Conservation (phyloP, 495 filamentous ascomycete species). For the Hypoxylon fuscum region DNA sequence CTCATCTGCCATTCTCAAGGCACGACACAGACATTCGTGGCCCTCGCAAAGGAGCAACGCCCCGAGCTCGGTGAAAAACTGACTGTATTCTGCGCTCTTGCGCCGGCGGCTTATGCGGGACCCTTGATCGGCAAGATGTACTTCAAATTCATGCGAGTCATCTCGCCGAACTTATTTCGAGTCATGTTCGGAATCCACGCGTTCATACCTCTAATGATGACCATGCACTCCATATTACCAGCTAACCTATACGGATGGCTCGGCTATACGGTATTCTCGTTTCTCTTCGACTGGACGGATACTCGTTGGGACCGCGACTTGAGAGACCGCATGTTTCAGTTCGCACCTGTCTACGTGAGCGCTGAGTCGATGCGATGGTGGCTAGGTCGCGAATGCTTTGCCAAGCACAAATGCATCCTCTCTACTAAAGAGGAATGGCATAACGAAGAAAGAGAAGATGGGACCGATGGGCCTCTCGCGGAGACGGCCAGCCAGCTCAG, state of each 20-base stretch:
- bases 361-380: conserved; percentile 96
- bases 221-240: conserved; percentile 73
- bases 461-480: conserved; percentile 41
- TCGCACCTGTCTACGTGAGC: conserved; percentile 88
- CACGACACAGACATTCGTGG: conserved; percentile 89
- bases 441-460: conserved; percentile 71
- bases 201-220: conserved; percentile 96
- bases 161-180: conserved; percentile 79
- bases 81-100: conserved; percentile 91
- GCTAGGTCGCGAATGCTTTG: conserved; percentile 91
- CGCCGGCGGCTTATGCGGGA: conserved; percentile 91
- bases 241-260: conserved; percentile 79
- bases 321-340: conserved; percentile 87
- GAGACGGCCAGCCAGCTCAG: conserved; percentile 21
- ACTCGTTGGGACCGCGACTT: conserved; percentile 83
- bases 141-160: conserved; percentile 89
- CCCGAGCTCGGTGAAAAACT: conserved; percentile 86
- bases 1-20: conserved; percentile 92
- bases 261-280: conserved; percentile 90
- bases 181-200: conserved; percentile 91
- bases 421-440: conserved; percentile 74
- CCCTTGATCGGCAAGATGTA: conserved; percentile 86
- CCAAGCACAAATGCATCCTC: conserved; percentile 89
- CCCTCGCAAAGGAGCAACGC: conserved; percentile 89
- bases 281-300: conserved; percentile 92